Percentiles rank a stretch among this genome's conserved stretches.
Evolutionary conservation across 2,329 filamentous ascomycete species (phyloP).

Genomic region (Colletotrichum sp.): DNA sequence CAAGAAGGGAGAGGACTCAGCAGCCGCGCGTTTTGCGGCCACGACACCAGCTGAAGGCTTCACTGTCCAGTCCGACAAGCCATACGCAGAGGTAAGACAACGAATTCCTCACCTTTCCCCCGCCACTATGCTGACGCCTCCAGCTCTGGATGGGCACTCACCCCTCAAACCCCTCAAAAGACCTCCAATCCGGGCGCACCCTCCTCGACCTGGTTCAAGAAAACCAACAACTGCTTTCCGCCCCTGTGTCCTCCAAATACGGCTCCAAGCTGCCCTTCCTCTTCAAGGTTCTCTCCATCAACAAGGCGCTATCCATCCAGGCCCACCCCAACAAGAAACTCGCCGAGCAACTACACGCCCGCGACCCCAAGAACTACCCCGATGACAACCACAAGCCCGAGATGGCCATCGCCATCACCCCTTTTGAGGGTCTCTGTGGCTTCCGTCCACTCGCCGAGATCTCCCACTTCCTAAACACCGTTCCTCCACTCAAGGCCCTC

Average conservation of each 20-base stretch:
- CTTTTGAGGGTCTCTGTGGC: slow-evolving; percentile 94
- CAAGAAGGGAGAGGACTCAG: slow-evolving; percentile 86
- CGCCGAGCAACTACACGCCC: slow-evolving; percentile 84
- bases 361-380: slow-evolving; percentile 92
- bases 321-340: slow-evolving; percentile 94
- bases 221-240: slow-evolving; percentile 82
- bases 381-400: slow-evolving; percentile 99
- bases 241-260: slow-evolving; percentile 75
- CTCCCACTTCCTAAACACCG: slow-evolving; percentile 74
- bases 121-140: slow-evolving; percentile 4
- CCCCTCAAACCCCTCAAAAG: slow-evolving; percentile 92
- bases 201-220: slow-evolving; percentile 87
- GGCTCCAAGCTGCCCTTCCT: slow-evolving; percentile 88
- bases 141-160: slow-evolving; percentile 99
- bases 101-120: background rate
- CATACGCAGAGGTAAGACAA: slow-evolving; percentile 82
- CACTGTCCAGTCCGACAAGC: slow-evolving; percentile 82
- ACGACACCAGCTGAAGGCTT: slow-evolving; percentile 80
- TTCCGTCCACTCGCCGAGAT: slow-evolving; percentile 91
- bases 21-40: slow-evolving; percentile 87
- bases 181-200: slow-evolving; percentile 81
- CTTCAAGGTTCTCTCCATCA: slow-evolving; percentile 96
- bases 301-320: slow-evolving; percentile 95
- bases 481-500: slow-evolving; percentile 64
- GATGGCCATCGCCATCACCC: slow-evolving; percentile 97